These are phyloP conservation scores for Trichocladium uniseriatum DNA, from an alignment of 495 filamentous ascomycete species.

Conservation along the genomic window DNA sequence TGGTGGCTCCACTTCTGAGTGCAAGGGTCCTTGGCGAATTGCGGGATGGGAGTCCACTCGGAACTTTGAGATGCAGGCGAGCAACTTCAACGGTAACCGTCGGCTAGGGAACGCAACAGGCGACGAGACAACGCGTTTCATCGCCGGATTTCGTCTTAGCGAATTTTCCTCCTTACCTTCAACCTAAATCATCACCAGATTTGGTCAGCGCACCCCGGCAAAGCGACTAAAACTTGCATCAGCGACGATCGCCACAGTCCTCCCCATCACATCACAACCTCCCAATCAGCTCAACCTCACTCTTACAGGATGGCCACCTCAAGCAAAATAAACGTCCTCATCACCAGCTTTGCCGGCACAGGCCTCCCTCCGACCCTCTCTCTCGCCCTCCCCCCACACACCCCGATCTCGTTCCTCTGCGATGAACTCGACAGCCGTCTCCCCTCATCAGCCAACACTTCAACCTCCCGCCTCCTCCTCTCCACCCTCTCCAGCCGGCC, in stretches of 20 bases:
- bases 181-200: too few species aligned
- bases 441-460: slow-evolving; percentile 32
- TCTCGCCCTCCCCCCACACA: slow-evolving; percentile 55
- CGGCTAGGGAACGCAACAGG: too few species aligned
- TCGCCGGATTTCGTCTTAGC: too few species aligned
- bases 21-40: too few species aligned
- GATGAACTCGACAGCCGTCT: slow-evolving; percentile 54
- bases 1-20: background rate
- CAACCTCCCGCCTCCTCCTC: slow-evolving; percentile 51
- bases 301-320: slow-evolving; percentile 28
- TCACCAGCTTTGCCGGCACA: slow-evolving; percentile 75
- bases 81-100: too few species aligned
- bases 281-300: background rate
- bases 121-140: too few species aligned
- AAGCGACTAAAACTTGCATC: too few species aligned
- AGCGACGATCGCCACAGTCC: too few species aligned
- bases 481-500: slow-evolving; percentile 74
- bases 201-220: too few species aligned
- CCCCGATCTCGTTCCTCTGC: slow-evolving; percentile 58
- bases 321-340: slow-evolving; percentile 63
- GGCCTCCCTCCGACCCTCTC: slow-evolving; percentile 69
- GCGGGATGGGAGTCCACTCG: too few species aligned
- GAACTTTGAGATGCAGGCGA: too few species aligned
- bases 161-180: too few species aligned
- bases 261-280: background rate